phyloP scores from a whole-genome alignment of 192 early-diverging fungal genomes.

The Pilobolus umbonatus region DNA sequence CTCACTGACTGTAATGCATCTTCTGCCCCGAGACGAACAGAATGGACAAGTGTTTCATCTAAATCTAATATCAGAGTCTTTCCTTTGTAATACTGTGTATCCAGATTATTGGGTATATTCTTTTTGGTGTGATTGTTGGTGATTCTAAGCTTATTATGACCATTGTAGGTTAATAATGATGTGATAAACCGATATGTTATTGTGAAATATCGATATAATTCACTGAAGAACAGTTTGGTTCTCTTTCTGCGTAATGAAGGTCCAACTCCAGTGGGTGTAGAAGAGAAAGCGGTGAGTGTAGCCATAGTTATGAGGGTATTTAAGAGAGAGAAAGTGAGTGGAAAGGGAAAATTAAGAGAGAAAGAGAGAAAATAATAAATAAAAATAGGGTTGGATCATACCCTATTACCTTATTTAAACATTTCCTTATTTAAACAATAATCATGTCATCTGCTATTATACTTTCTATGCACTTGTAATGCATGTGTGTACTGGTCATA shows the following conservation, averaged over 20 bases:
- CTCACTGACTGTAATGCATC: slow-evolving; percentile 41
- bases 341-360: too few species aligned
- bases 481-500: too few species aligned
- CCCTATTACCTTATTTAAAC: too few species aligned
- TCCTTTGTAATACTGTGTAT: slow-evolving; percentile 35
- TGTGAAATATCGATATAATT: background rate
- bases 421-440: too few species aligned
- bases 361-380: too few species aligned
- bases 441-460: too few species aligned
- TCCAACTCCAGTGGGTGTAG: too few species aligned
- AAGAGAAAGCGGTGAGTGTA: too few species aligned
- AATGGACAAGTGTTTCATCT: slow-evolving; percentile 87
- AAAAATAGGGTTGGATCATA: too few species aligned
- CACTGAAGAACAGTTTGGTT: background rate
- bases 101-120: slow-evolving; percentile 1
- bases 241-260: slow-evolving; percentile 6
- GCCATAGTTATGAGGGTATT: too few species aligned
- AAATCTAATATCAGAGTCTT: slow-evolving; percentile 70
- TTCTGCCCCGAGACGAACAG: slow-evolving; percentile 42
- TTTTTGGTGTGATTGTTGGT: background rate
- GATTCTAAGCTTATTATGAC: background rate
- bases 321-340: too few species aligned
- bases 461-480: too few species aligned
- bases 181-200: background rate
- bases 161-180: background rate